Evolutionary conservation across 2,329 filamentous ascomycete species (phyloP).

Genomic region (Albifimbria verrucaria): DNA sequence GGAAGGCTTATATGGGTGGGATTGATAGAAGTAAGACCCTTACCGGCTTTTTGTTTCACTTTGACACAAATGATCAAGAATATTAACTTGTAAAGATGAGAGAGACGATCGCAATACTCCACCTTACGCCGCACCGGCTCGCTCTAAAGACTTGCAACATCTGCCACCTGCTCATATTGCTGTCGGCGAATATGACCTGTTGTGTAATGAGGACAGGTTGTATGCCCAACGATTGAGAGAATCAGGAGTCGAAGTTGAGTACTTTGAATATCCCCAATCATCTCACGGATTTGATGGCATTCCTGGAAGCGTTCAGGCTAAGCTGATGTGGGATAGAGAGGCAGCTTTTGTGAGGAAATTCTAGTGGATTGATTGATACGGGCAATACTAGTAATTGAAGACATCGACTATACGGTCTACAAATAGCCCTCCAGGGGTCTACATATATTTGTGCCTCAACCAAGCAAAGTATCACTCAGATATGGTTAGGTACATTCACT

Average conservation of each 20-base stretch:
- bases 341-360: neutral
- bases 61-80: no score
- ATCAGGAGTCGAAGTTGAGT: neutral
- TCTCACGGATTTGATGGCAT: neutral
- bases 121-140: neutral
- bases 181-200: neutral
- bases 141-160: neutral
- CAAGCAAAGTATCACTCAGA: no score
- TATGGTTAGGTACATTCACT: no score
- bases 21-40: no score
- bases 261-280: neutral
- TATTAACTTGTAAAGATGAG: neutral
- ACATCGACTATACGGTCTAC: no score
- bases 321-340: neutral
- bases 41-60: no score
- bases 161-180: conserved; percentile 1
- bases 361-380: no score
- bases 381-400: no score
- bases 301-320: neutral
- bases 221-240: neutral
- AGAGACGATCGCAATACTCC: neutral
- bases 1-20: conserved; percentile 1
- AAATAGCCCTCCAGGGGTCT: no score
- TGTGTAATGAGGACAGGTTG: neutral
- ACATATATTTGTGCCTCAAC: no score